Evolutionary conservation across 495 filamentous ascomycete genomes (phyloP).

Genomic region (Glonium stellatum): DNA sequence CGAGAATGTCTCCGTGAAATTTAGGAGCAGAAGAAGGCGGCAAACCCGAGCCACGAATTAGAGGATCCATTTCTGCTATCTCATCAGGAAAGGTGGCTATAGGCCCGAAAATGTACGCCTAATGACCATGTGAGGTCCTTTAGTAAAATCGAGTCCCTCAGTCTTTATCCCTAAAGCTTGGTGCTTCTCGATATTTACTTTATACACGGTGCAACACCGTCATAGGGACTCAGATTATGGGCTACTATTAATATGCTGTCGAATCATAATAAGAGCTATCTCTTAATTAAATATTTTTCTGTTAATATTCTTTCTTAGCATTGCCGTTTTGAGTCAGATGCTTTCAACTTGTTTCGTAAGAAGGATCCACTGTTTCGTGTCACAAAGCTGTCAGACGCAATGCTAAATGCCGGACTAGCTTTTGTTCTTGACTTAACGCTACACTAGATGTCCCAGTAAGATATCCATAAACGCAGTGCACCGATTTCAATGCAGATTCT

Average conservation of each 20-base stretch:
- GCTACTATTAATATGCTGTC: too few species aligned
- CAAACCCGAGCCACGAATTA: slow-evolving; percentile 43
- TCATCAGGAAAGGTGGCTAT: slow-evolving; percentile 59
- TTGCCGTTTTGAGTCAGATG: background rate
- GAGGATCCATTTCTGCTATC: slow-evolving; percentile 64
- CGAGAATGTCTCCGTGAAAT: slow-evolving; percentile 68
- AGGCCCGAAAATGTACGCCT: slow-evolving; percentile 58
- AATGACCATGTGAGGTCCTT: background rate
- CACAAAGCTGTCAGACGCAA: background rate
- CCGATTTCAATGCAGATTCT: slow-evolving; percentile 47
- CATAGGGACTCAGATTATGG: too few species aligned
- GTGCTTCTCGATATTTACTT: background rate
- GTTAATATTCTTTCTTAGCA: background rate
- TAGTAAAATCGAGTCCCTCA: background rate
- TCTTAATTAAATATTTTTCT: background rate
- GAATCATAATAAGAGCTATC: background rate
- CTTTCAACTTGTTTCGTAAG: background rate
- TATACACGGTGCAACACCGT: too few species aligned
- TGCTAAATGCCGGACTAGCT: background rate
- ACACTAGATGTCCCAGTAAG: too few species aligned
- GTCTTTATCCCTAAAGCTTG: background rate
- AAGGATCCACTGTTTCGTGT: background rate
- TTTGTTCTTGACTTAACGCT: too few species aligned
- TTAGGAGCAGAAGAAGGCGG: slow-evolving; percentile 54
- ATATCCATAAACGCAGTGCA: too few species aligned